Conservation (phyloP, 805 yeast species). For the Starmerella bombicola region DNA sequence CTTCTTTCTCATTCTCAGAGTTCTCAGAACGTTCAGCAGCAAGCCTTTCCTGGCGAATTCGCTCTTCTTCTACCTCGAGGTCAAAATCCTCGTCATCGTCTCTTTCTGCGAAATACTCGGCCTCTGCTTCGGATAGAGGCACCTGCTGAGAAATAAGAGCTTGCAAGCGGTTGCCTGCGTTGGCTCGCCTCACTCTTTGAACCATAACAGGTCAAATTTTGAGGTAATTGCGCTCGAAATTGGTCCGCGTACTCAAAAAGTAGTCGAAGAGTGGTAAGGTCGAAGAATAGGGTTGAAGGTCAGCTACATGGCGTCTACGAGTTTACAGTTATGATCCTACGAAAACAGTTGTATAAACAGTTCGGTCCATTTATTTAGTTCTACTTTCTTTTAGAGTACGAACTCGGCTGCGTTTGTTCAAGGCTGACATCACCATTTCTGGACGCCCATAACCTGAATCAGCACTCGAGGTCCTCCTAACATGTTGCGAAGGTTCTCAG, state of each 20-base stretch:
- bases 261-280: too few species aligned
- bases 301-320: too few species aligned
- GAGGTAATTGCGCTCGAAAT: not conserved
- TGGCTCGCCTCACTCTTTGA: conserved; percentile 45
- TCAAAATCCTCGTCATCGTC: conserved; percentile 36
- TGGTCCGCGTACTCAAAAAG: too few species aligned
- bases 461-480: too few species aligned
- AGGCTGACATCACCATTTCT: too few species aligned
- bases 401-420: too few species aligned
- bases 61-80: conserved; percentile 22
- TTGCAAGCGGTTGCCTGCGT: conserved; percentile 80
- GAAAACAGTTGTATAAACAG: too few species aligned
- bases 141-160: conserved; percentile 62
- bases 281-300: too few species aligned
- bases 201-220: conserved; percentile 3
- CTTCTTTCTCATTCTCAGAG: conserved; percentile 1
- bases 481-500: conserved; percentile 2
- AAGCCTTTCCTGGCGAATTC: conserved; percentile 4
- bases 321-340: too few species aligned
- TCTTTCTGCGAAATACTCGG: conserved; percentile 38
- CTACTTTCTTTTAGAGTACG: too few species aligned
- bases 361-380: too few species aligned
- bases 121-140: conserved; percentile 51
- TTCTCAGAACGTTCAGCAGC: conserved; percentile 1
- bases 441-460: too few species aligned